phyloP scores from a whole-genome alignment of 495 filamentous ascomycete species.

The Ramalina intermedia region DNA sequence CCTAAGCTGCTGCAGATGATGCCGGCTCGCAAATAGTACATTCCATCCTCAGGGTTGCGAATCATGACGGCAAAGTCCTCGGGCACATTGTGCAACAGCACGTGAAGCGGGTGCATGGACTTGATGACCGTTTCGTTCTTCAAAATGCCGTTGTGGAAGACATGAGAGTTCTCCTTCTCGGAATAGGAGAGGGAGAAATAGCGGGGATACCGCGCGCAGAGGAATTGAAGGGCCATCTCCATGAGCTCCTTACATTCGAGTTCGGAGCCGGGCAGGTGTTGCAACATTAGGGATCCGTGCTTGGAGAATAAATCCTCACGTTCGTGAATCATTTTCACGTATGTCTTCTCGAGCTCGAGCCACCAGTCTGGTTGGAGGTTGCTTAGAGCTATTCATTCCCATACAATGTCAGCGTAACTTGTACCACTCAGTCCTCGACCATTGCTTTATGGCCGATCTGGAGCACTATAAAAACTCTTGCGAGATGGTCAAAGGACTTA shows the following conservation, averaged over 20 bases:
- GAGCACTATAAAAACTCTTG: slow-evolving; percentile 6
- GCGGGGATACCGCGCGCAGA: slow-evolving; percentile 64
- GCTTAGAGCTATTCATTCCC: slow-evolving; percentile 42
- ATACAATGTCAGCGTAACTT: too few relatives aligned
- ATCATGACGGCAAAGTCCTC: slow-evolving; percentile 80
- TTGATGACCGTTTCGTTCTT: slow-evolving; percentile 46
- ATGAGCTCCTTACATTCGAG: slow-evolving; percentile 78
- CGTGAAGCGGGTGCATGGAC: slow-evolving; percentile 50
- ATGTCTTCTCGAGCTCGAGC: slow-evolving; percentile 76
- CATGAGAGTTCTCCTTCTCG: slow-evolving; percentile 29
- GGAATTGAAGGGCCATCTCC: slow-evolving; percentile 76
- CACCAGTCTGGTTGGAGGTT: slow-evolving; percentile 82
- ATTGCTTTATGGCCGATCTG: neutral
- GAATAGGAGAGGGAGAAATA: slow-evolving; percentile 48
- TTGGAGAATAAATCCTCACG: slow-evolving; percentile 53
- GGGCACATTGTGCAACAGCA: slow-evolving; percentile 69
- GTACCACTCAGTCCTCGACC: neutral
- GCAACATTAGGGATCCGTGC: slow-evolving; percentile 49
- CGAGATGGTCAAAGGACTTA: slow-evolving; percentile 28
- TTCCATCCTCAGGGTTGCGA: slow-evolving; percentile 53
- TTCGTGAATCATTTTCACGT: slow-evolving; percentile 52
- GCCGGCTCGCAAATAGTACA: slow-evolving; percentile 66
- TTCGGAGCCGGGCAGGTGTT: slow-evolving; percentile 62
- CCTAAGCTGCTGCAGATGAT: slow-evolving; percentile 68
- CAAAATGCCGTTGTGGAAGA: slow-evolving; percentile 61